These are phyloP conservation scores for Prototheca cutis DNA, from an alignment of 163 green algal species.

Conservation along the genomic window DNA sequence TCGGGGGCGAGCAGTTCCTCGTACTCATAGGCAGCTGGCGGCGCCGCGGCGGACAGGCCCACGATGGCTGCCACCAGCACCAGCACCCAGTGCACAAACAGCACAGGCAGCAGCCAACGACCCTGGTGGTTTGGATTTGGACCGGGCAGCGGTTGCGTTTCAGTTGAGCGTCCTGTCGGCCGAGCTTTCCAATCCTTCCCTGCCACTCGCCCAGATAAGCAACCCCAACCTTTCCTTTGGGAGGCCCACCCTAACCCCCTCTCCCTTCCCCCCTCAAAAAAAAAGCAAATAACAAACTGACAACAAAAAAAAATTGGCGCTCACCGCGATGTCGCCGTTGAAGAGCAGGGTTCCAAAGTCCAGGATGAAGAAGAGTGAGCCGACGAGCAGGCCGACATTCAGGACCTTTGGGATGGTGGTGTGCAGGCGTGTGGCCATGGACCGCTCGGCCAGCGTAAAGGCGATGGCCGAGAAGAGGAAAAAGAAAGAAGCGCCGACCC, in stretches of 20 bases:
- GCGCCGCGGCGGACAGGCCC: slow-evolving; percentile 5
- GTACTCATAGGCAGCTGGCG: slow-evolving; percentile 14
- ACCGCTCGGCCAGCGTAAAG: slow-evolving; percentile 19
- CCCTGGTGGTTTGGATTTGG: no score
- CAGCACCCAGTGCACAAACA: slow-evolving; percentile 21
- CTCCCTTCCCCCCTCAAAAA: no score
- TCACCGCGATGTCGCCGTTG: background rate
- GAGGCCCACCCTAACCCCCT: no score
- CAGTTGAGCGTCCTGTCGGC: no score
- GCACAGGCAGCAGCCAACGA: slow-evolving; percentile 14
- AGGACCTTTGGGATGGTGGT: slow-evolving; percentile 19
- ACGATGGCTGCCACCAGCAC: slow-evolving; percentile 18
- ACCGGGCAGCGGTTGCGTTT: no score
- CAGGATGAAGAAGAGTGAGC: slow-evolving; percentile 25
- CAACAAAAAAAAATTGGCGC: no score
- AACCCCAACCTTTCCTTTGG: no score
- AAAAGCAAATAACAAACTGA: no score
- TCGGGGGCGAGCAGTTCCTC: slow-evolving; percentile 8
- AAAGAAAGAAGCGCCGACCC: slow-evolving; percentile 21
- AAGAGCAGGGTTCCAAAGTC: slow-evolving; percentile 13
- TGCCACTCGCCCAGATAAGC: no score
- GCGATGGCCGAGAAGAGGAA: slow-evolving; percentile 27
- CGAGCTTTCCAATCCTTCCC: no score
- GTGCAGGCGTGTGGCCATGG: slow-evolving; percentile 6
- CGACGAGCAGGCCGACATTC: slow-evolving; percentile 23